phyloP scores from a whole-genome alignment of 1,284 basidiomycete genomes.

The Moniliella sp. region DNA sequence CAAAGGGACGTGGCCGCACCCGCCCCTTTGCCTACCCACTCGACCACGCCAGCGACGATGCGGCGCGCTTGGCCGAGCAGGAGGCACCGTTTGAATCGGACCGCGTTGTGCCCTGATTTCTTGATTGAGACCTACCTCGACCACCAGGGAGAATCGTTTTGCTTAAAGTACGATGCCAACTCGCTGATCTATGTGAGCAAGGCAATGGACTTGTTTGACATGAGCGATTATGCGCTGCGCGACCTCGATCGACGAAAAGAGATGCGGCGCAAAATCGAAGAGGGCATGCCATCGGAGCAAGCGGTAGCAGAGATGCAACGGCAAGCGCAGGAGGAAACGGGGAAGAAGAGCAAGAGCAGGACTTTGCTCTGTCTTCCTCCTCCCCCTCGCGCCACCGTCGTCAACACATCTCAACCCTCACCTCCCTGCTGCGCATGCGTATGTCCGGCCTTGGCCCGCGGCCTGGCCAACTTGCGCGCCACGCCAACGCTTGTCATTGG shows the following conservation, averaged over 20 bases:
- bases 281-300: conserved; percentile 4
- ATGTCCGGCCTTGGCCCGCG: conserved; percentile 56
- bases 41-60: no score
- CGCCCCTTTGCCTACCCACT: no score
- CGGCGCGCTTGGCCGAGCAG: no score
- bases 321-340: background rate
- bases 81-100: no score
- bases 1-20: background rate
- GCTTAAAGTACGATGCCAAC: conserved; percentile 95
- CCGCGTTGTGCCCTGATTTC: conserved; percentile 70
- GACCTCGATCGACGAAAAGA: conserved; percentile 40
- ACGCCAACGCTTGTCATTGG: conserved; percentile 74
- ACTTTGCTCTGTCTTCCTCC: no score
- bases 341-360: no score
- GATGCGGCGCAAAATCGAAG: no score
- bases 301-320: background rate
- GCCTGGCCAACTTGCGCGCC: conserved; percentile 51
- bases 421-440: conserved; percentile 46
- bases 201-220: conserved; percentile 97
- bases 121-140: conserved; percentile 96
- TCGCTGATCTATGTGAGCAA: conserved; percentile 86
- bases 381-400: conserved; percentile 36
- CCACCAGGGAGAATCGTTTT: conserved; percentile 69
- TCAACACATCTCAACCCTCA: no score
- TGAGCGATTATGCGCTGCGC: conserved; percentile 57